These are phyloP conservation scores for Exsudoporus frostii DNA, from an alignment of 768 basidiomycete genomes.

Conservation along the genomic window DNA sequence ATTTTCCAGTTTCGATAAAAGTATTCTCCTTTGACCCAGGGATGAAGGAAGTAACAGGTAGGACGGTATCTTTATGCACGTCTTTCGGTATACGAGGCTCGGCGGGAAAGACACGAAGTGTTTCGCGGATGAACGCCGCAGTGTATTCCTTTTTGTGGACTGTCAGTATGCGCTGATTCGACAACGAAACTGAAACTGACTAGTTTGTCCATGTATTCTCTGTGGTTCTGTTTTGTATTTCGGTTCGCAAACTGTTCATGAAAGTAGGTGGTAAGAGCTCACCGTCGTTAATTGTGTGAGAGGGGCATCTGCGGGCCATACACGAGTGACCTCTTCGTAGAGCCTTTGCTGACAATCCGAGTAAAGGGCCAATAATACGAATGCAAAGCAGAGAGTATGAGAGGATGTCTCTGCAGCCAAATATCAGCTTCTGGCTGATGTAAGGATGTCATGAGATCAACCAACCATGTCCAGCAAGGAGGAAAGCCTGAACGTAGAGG, in stretches of 20 bases:
- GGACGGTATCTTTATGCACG: conserved; percentile 33
- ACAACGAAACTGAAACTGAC: conserved; percentile 20
- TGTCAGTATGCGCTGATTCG: not conserved
- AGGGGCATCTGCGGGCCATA: conserved; percentile 41
- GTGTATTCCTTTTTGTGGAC: conserved; percentile 42
- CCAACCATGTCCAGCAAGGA: conserved; percentile 49
- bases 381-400: conserved; percentile 41
- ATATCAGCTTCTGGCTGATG: conserved; percentile 1
- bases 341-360: conserved; percentile 48
- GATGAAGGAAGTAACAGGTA: conserved; percentile 37
- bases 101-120: conserved; percentile 41
- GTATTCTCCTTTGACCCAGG: conserved; percentile 13
- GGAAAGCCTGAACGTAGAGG: conserved; percentile 35
- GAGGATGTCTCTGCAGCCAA: conserved; percentile 44
- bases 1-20: conserved; percentile 26
- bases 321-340: conserved; percentile 35
- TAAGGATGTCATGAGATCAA: not conserved
- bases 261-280: conserved; percentile 1
- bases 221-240: conserved; percentile 34
- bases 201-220: conserved; percentile 36
- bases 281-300: conserved; percentile 28
- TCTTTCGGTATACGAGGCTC: conserved; percentile 36
- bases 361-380: conserved; percentile 46
- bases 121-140: conserved; percentile 42
- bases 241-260: not conserved